Base-by-base conservation (phyloP, 1,139 yeast species). In the Williopsis jadinii region DNA sequence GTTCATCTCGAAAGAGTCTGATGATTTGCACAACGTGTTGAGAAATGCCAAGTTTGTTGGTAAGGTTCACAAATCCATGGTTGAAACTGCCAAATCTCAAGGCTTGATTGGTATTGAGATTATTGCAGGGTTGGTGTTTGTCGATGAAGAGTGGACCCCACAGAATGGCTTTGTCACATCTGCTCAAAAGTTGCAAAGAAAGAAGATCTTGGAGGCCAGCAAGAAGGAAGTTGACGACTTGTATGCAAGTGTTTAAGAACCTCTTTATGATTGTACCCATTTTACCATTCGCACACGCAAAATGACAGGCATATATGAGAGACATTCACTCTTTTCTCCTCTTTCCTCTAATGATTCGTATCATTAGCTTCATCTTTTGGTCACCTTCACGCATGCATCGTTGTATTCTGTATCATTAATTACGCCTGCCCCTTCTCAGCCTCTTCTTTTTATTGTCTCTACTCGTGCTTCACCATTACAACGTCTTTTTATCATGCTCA, bases 61-160 rank as follows among this genome's bases (percentile, higher is more conserved):
- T 31, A 77, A 75, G 5, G 77, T 87, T 32, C 69, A 71, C 46
- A 71, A 80, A 54, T 67, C 80, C 28, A 66, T 94, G 50, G 57
- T 84, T 41, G 71, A 73, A 30, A 85, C 97, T 12, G 99, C 92
- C 55, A 81, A 76, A 63, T 56, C 75, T 29, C 90, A 82, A 60
- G 96, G 95, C 10, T 74, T 94, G 53, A 71, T 66, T 46, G 95
- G 96, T 46, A 90, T 88, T 54, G 98, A 94, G 65, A 70, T 90
- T 49, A 63, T 94, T 48, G 79, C 78, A 52, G 95, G 92, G 52
- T 72, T 84, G 47, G 88, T 84, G 15, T 63, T 94, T 45, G 74
- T 80, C 47, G 92, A 84, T 53, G 90, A 82, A 39, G 99, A 94
- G 68, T 94, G 98, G 97, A 90, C 97, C 39, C 97, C 98, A 37